Conservation (phyloP, 2,329 filamentous ascomycete genomes). For the Microcyclospora tardicrescens region DNA sequence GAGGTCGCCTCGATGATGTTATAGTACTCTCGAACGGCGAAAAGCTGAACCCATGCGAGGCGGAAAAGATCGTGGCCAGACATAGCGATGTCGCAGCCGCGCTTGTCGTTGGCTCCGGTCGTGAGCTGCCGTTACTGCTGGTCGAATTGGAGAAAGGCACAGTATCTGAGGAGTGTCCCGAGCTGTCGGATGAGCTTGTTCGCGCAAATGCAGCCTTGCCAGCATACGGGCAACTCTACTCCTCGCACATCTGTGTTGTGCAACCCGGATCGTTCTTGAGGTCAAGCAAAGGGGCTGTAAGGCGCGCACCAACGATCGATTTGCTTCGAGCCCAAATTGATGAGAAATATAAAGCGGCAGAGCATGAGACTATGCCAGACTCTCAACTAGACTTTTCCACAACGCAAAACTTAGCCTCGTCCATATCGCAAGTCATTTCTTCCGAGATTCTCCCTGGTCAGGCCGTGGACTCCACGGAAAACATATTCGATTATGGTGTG, state of each 20-base stretch:
- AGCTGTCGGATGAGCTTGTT: too few species aligned
- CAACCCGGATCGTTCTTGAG: conserved; percentile 4
- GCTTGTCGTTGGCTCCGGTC: conserved; percentile 20
- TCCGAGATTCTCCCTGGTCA: not conserved
- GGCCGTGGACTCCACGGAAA: not conserved
- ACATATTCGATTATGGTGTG: conserved; percentile 1
- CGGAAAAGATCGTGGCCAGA: conserved; percentile 5
- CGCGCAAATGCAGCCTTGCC: conserved; percentile 29
- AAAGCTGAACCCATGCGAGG: conserved; percentile 15
- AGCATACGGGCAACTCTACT: conserved; percentile 32
- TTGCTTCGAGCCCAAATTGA: conserved; percentile 1
- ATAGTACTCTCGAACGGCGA: conserved; percentile 20
- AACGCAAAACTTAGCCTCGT: not conserved
- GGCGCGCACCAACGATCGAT: conserved; percentile 3
- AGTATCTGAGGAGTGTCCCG: too few species aligned
- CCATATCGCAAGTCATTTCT: not conserved
- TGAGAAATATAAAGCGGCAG: not conserved
- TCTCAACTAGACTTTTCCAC: not conserved
- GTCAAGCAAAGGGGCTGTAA: conserved; percentile 7
- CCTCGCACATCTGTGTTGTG: conserved; percentile 29
- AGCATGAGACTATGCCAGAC: not conserved
- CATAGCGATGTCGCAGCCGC: conserved; percentile 17
- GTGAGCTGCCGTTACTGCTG: conserved; percentile 18
- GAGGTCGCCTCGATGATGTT: conserved; percentile 19
- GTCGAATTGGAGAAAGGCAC: conserved; percentile 24